Base-by-base conservation (phyloP, 2,329 filamentous ascomycete species). In the Colletotrichum truncatum region DNA sequence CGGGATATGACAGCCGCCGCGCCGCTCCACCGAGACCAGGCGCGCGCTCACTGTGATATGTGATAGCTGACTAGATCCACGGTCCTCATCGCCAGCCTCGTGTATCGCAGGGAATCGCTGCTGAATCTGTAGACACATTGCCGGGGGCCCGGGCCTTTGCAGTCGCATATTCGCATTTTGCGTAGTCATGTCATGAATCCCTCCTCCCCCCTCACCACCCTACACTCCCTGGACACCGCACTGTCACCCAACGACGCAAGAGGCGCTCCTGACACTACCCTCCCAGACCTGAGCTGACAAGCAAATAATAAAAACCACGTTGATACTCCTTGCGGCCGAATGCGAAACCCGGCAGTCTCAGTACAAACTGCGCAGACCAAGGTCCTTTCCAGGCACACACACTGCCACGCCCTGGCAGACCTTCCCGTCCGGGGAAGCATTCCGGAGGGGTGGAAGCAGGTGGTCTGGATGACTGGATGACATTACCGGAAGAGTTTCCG, bases 191-290 rank as follows among this genome's bases (percentile, higher is more conserved):
- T 28, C 39, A 43, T 9, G 28, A 51, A 30, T 16, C 26, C 51
- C 39, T 36, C 54, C 45, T n/a, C 32, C 49, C 21, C 16, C 38
- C 7, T 11, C 21, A 38, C 38, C 38, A 5, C 34, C 21, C 23
- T 53, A 4, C n/a, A n/a, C 34, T 53, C 21, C 32, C 49, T 53
- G 23, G 49, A n/a, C n/a, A n/a, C n/a, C n/a, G n/a, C 34, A 23
- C 48, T 62, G 46, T 28, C 58, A 49, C n/a, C 45, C 46, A 34
- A 39, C 61, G 55, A 64, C 55, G 61, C 46, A 64, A 59, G 61
- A 60, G 61, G 55, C 61, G 61, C 60, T 60, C 38, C 61, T 48
- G 55, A 48, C 38, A 41, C 46, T 28, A 48, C 46, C 60, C 45
- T 45, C 41, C n/a, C 36, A 53, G 30, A 21, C 34, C 38, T n/a